phyloP scores from a whole-genome alignment of 345 rosid genomes.

The Hevea brasiliensis region DNA sequence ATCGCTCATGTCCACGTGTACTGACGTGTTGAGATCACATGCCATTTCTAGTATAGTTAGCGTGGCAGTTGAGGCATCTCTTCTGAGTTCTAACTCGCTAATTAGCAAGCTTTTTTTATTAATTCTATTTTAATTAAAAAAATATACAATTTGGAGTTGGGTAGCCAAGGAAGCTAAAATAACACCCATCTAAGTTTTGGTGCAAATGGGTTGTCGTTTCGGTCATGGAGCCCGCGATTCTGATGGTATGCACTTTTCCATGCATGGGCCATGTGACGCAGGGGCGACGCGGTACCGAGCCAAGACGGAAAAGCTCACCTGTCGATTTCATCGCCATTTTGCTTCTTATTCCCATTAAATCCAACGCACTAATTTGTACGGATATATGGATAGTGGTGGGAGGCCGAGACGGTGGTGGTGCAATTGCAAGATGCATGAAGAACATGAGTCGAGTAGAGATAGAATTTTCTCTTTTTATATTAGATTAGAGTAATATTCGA shows the following conservation, averaged over 20 bases:
- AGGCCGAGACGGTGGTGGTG: neutral
- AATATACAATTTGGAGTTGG: neutral
- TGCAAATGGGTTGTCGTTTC: neutral
- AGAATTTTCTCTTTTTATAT: slow-evolving; percentile 4
- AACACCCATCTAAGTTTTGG: neutral
- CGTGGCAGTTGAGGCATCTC: slow-evolving; percentile 45
- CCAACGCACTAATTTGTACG: neutral
- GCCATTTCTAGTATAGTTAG: slow-evolving; percentile 21
- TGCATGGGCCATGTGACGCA: slow-evolving; percentile 29
- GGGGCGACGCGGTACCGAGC: slow-evolving; percentile 34
- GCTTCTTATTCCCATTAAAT: neutral
- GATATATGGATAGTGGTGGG: neutral
- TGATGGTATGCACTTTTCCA: neutral
- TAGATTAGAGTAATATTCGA: neutral
- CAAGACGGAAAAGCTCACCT: slow-evolving; percentile 37
- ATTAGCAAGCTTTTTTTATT: neutral
- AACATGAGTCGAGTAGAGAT: neutral
- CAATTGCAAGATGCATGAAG: neutral
- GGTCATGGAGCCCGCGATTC: neutral
- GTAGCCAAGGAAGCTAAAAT: neutral
- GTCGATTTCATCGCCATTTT: neutral
- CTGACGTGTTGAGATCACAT: slow-evolving; percentile 22
- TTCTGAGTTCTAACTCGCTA: no score
- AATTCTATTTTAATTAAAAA: neutral
- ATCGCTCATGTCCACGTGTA: slow-evolving; percentile 38